Percentiles rank a stretch among this genome's conserved stretches.
phyloP scores from a whole-genome alignment of 2,329 filamentous ascomycete species.

The Hypoxylon sp. region DNA sequence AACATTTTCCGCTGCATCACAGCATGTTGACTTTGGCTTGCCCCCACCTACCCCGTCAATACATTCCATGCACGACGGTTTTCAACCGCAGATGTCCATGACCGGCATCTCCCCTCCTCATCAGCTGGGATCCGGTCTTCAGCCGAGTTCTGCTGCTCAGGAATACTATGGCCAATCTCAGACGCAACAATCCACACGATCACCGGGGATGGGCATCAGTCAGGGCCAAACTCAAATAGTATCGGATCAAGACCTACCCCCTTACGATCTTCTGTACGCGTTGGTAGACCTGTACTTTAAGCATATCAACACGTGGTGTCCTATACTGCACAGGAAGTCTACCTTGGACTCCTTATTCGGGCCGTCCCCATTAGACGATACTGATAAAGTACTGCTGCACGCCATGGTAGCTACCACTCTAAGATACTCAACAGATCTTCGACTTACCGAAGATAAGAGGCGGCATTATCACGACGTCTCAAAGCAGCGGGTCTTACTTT shows the following conservation, averaged over 20 bases:
- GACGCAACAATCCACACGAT: slow-evolving; percentile 60
- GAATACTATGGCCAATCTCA: slow-evolving; percentile 62
- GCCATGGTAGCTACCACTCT: slow-evolving; percentile 90
- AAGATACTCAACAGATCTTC: slow-evolving; percentile 81
- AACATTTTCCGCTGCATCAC: slow-evolving; percentile 59
- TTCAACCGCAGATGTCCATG: slow-evolving; percentile 59
- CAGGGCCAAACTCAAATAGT: slow-evolving; percentile 60
- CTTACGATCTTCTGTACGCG: slow-evolving; percentile 78
- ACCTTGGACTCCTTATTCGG: slow-evolving; percentile 87
- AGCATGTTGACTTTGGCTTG: slow-evolving; percentile 64
- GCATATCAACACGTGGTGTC: slow-evolving; percentile 86
- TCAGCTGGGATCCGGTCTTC: slow-evolving; percentile 52
- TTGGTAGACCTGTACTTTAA: slow-evolving; percentile 83
- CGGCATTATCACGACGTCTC: slow-evolving; percentile 82
- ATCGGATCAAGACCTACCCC: slow-evolving; percentile 76
- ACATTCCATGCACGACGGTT: slow-evolving; percentile 60
- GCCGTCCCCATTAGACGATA: slow-evolving; percentile 78
- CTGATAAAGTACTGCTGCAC: slow-evolving; percentile 84
- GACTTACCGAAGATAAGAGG: slow-evolving; percentile 78
- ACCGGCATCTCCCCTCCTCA: slow-evolving; percentile 55
- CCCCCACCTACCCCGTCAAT: slow-evolving; percentile 59
- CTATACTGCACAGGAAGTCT: slow-evolving; percentile 86
- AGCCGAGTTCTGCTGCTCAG: slow-evolving; percentile 57
- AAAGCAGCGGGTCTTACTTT: slow-evolving; percentile 87
- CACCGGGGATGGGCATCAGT: slow-evolving; percentile 67